Evolutionary conservation across 2,329 filamentous ascomycete genomes (phyloP).

Genomic region (Neonectria neomacrospora): DNA sequence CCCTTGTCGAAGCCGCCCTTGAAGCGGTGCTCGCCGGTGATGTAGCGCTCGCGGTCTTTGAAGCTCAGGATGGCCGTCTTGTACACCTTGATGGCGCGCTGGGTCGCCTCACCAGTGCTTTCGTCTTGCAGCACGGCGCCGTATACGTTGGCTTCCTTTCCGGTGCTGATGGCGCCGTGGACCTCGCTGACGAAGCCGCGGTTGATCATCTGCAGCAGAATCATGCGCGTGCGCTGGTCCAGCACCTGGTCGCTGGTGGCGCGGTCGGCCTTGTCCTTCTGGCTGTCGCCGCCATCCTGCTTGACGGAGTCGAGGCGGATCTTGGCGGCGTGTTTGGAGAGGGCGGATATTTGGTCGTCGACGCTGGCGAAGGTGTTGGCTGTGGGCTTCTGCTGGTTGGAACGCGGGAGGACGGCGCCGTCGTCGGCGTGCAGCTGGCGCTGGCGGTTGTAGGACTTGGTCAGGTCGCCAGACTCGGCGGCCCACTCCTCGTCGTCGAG

Average conservation of each 20-base stretch:
- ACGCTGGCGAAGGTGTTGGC: slow-evolving; percentile 83
- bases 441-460: slow-evolving; percentile 90
- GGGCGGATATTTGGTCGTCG: slow-evolving; percentile 87
- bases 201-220: slow-evolving; percentile 96
- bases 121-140: slow-evolving; percentile 78
- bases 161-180: slow-evolving; percentile 94
- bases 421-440: slow-evolving; percentile 67
- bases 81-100: slow-evolving; percentile 97
- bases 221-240: slow-evolving; percentile 94
- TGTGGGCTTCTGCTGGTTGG: slow-evolving; percentile 81
- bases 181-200: slow-evolving; percentile 88
- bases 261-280: slow-evolving; percentile 88
- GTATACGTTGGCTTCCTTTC: slow-evolving; percentile 99
- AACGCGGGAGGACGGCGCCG: slow-evolving; percentile 70
- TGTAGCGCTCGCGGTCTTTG: slow-evolving; percentile 97
- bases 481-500: slow-evolving; percentile 72
- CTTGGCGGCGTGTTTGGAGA: slow-evolving; percentile 86
- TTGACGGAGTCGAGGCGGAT: slow-evolving; percentile 79
- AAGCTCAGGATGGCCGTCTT: slow-evolving; percentile 98
- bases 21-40: slow-evolving; percentile 94
- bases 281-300: slow-evolving; percentile 61
- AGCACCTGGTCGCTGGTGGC: slow-evolving; percentile 95
- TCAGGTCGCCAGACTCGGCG: slow-evolving; percentile 73
- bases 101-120: slow-evolving; percentile 64
- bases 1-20: slow-evolving; percentile 91